These are phyloP conservation scores for Euphorbia corollata DNA, from an alignment of 441 rosid genomes.

Conservation along the genomic window DNA sequence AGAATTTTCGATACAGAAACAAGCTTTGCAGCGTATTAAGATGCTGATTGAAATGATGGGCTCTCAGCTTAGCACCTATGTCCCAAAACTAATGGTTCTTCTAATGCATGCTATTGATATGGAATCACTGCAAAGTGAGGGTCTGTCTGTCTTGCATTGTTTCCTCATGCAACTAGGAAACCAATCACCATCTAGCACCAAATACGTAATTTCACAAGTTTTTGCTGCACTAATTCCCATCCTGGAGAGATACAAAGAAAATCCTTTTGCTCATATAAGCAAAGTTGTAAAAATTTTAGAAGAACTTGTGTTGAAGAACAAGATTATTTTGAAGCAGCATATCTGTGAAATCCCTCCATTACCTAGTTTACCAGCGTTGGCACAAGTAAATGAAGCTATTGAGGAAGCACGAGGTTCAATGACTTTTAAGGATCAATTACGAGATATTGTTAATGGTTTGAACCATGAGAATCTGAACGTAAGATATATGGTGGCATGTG, in stretches of 20 bases:
- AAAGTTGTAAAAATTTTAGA: conserved; percentile 81
- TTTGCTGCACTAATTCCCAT: conserved; percentile 96
- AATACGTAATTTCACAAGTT: conserved; percentile 87
- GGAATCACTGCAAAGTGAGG: conserved; percentile 85
- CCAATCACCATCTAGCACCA: conserved; percentile 80
- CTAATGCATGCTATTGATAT: conserved; percentile 90
- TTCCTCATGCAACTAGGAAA: conserved; percentile 70
- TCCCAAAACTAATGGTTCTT: conserved; percentile 96
- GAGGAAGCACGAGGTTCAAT: conserved; percentile 90
- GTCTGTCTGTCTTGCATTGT: conserved; percentile 83
- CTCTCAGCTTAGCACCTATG: conserved; percentile 74
- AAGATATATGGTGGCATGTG: conserved; percentile 95
- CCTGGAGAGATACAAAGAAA: conserved; percentile 74
- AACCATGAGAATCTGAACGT: conserved; percentile 95
- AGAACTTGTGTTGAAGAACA: conserved; percentile 87
- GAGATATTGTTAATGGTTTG: conserved; percentile 74
- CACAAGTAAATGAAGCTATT: conserved; percentile 83
- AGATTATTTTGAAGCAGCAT: conserved; percentile 72
- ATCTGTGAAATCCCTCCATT: conserved; percentile 87
- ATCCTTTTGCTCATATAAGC: conserved; percentile 42
- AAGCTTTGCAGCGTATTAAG: conserved; percentile 87
- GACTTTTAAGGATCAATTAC: conserved; percentile 86
- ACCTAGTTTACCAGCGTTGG: conserved; percentile 72
- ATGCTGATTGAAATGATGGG: conserved; percentile 97
- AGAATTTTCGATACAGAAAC: conserved; percentile 69